Base-by-base conservation (phyloP, 768 basidiomycete genomes). In the Suillus alpinus region DNA sequence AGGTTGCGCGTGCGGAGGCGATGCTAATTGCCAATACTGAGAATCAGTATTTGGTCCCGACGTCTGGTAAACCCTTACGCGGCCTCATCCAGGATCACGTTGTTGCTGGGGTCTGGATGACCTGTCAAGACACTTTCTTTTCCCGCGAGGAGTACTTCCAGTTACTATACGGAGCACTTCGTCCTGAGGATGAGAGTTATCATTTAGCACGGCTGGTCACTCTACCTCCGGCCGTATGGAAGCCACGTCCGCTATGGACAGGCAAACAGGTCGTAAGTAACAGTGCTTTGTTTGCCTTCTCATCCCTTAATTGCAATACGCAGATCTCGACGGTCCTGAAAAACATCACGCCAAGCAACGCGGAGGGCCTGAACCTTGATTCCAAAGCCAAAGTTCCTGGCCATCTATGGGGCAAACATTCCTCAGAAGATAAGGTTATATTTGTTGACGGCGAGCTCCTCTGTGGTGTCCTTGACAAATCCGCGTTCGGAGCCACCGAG, bases 21-120 rank as follows among this genome's bases (percentile, higher is more conserved):
- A 86, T 86, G 80, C 82, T 91, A 71, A 94, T 99, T 66, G 94
- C 97, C 64, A 98, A 98, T 73, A 98, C 95, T 6, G 95, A 98
- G 71, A 95, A 96, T 65, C 97, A 99, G 73, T 99, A 99, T 72
- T 84, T 99, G n/a, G 94, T 96, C 9, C 95, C 97, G 18, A 99
- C 97, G 1, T 98, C 97, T 7, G 97, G 97, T 63, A 95, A 95
- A 69, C 97, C 97, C 31, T 82, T 99, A 36, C 92, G 97, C 72
- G 97, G 97, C 71, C 81, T 99, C 31, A 99, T 99, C 65, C 97
- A 99, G 73, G 97, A 99, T 76, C 97, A 98, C 67, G 94, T 99
- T 59, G 96, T 98, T 49, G 94, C 97, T 14, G 96, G 94, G 60
- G 90, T 98, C n/a, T 98, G 95, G 94, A 95, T 99, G 93, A 98